Base-by-base conservation (phyloP, 345 rosid genomes). In the Aquilaria yunnanensis region DNA sequence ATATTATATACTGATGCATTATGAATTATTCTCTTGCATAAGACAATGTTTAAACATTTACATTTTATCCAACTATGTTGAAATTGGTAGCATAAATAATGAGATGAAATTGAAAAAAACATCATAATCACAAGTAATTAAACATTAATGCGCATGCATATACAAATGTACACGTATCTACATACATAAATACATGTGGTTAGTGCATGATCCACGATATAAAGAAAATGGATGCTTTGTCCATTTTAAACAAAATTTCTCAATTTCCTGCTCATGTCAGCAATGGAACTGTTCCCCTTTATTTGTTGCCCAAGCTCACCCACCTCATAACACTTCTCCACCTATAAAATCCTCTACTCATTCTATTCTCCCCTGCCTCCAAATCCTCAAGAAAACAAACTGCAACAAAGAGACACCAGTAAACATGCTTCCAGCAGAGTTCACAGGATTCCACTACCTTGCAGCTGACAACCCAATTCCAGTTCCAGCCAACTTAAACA, bases 391-490 rank as follows among this genome's bases (percentile, higher is more conserved):
- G 47, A 50, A 45, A 37, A 37, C 43, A 56, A 56, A 54, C 73
- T 57, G 33, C 55, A 61, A 54, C 54, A 57, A 37, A 37, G 43
- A 37, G 43, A 37, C 43, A 37, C 43, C 43, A 37, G 5, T 37
- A 58, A 67, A 75, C 79, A 84, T 86, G 80, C 60, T 77, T 77
- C 80, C 84, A 37, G 81, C 67, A 9, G 86, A 89, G 54, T 46
- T 86, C 63, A 65, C 80, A 9, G 89, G 85, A 57, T 64, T 75
- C 65, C 83, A 81, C 33, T 79, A 71, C 66, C 61, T 81, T 12
- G 52, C 74, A 46, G 75, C 83, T 1, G 88, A 82, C 56, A 77
- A 66, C 55, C 71, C 59, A 2, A 32, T 65, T 45, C 72, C 47
- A 49, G 11, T 58, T 34, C 73, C 82, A 0, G 62, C 75, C 34